Evolutionary conservation across 2,329 filamentous ascomycete species (phyloP).

Genomic region (Septoria petroselini): DNA sequence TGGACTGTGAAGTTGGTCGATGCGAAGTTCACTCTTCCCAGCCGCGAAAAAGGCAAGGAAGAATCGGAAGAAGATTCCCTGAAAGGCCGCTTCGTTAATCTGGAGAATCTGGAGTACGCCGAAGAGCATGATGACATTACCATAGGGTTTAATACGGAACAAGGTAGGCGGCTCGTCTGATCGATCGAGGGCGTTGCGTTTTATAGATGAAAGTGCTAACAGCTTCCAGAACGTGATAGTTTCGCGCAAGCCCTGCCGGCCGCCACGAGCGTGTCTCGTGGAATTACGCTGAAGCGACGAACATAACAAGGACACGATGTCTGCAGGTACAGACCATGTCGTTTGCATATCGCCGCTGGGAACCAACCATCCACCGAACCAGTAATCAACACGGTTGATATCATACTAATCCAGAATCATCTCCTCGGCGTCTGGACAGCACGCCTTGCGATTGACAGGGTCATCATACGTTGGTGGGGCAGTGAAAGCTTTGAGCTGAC

Average conservation of each 20-base stretch:
- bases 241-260: constrained; percentile 49
- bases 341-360: background rate
- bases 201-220: constrained; percentile 14
- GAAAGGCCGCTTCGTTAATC: constrained; percentile 72
- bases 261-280: constrained; percentile 40
- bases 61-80: constrained; percentile 56
- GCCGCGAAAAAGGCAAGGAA: constrained; percentile 48
- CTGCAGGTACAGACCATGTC: no score
- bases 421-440: background rate
- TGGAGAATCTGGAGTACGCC: constrained; percentile 84
- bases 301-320: no score
- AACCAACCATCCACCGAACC: no score
- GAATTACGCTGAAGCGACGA: constrained; percentile 44
- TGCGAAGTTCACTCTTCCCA: constrained; percentile 83
- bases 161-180: constrained; percentile 31
- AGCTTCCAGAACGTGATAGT: constrained; percentile 44
- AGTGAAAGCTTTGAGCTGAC: background rate
- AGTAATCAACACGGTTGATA: no score
- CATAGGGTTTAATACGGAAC: constrained; percentile 76
- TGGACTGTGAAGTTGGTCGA: constrained; percentile 76
- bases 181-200: background rate
- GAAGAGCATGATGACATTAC: constrained; percentile 91
- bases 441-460: background rate
- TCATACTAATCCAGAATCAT: background rate
- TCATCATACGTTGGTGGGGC: background rate